Conservation (phyloP, 176 grass and related monocot species). For the Areca catechu region DNA sequence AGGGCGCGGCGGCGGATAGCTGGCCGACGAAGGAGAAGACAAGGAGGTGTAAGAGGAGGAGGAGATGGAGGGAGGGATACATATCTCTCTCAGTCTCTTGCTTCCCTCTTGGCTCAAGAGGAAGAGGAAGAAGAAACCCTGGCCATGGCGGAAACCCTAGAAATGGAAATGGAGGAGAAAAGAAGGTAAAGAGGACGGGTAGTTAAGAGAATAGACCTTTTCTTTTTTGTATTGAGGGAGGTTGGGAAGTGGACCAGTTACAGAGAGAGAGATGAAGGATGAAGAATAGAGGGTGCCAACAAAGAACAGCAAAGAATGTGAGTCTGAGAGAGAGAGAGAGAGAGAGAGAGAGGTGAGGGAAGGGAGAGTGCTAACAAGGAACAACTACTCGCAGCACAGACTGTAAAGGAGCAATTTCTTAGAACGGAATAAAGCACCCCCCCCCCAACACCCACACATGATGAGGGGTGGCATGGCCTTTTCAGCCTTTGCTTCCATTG, state of each 20-base stretch:
- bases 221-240: too few species aligned
- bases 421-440: not conserved
- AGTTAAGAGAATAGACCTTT: not conserved
- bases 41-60: slow-evolving; percentile 11
- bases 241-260: too few species aligned
- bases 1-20: slow-evolving; percentile 15
- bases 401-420: not conserved
- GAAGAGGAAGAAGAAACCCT: not conserved
- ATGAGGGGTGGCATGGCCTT: too few species aligned
- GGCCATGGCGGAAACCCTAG: slow-evolving; percentile 9
- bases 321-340: too few species aligned
- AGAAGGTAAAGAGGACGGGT: not conserved
- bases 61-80: not conserved
- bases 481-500: too few species aligned
- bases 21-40: slow-evolving; percentile 9
- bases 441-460: not conserved
- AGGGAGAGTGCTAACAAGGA: not conserved
- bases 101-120: not conserved
- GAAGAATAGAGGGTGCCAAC: too few species aligned
- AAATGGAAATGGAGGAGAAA: not conserved
- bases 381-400: not conserved
- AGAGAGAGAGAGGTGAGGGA: too few species aligned
- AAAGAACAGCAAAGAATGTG: too few species aligned
- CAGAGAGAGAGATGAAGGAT: too few species aligned
- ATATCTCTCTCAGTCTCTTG: not conserved